Evolutionary conservation across 345 rosid genomes (phyloP).

Genomic region (Reutealis trisperma): DNA sequence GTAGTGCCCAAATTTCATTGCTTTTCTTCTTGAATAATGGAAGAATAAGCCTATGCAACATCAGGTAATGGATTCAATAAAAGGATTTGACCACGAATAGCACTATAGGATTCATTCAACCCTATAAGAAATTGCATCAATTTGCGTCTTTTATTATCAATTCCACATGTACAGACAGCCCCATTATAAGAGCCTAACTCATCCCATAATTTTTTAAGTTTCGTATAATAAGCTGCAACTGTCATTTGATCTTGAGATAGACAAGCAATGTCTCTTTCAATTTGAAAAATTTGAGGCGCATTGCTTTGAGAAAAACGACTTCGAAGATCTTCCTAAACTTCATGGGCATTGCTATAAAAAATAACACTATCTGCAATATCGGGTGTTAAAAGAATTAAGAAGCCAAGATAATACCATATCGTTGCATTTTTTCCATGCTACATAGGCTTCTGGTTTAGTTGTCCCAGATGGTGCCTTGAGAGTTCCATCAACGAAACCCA

Average conservation of each 20-base stretch:
- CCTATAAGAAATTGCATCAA: too few species aligned
- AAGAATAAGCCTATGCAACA: not conserved
- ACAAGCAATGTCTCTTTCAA: too few species aligned
- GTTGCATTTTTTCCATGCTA: not conserved
- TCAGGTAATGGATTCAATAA: not conserved
- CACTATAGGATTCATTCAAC: too few species aligned
- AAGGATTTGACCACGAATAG: not conserved
- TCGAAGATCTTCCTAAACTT: not conserved
- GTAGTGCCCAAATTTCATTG: not conserved
- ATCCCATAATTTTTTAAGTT: too few species aligned
- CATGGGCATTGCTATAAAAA: not conserved
- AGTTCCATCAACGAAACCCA: not conserved
- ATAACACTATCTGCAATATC: conserved; percentile 2
- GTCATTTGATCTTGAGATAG: too few species aligned
- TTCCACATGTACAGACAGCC: too few species aligned
- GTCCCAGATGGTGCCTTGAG: not conserved
- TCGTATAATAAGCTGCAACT: too few species aligned
- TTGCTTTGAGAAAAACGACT: too few species aligned
- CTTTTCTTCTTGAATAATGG: conserved; percentile 9
- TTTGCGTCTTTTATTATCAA: too few species aligned
- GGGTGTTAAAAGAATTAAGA: not conserved
- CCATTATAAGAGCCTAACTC: too few species aligned
- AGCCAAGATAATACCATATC: conserved; percentile 7
- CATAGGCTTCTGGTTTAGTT: not conserved
- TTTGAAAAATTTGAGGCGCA: too few species aligned